phyloP scores from a whole-genome alignment of 1,284 basidiomycete species.

The Sanguinoderma infundibulare region DNA sequence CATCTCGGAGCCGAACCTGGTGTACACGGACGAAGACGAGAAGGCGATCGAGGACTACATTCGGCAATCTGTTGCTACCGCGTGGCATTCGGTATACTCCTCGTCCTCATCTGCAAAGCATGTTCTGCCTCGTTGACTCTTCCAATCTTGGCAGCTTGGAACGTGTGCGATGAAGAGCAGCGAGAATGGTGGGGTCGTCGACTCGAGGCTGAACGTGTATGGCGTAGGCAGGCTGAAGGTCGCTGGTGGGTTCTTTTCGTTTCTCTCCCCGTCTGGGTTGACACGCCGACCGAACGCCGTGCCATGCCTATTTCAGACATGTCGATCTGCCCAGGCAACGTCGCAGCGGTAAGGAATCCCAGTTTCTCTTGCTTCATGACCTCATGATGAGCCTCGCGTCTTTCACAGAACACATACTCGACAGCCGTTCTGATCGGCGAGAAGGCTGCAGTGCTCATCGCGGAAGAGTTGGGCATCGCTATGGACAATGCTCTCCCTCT shows the following conservation, averaged over 20 bases:
- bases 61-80: constrained; percentile 31
- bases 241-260: constrained; percentile 34
- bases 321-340: constrained; percentile 62
- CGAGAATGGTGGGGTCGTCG: constrained; percentile 75
- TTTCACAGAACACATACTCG: constrained; percentile 62
- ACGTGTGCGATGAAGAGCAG: constrained; percentile 71
- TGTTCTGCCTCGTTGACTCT: neutral
- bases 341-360: constrained; percentile 25
- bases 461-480: constrained; percentile 56
- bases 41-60: constrained; percentile 67
- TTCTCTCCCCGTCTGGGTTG: neutral
- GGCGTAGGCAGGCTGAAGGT: constrained; percentile 71
- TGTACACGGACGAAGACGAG: constrained; percentile 65
- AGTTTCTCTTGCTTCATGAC: neutral
- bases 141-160: constrained; percentile 26
- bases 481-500: too few species aligned
- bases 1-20: constrained; percentile 44
- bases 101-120: neutral
- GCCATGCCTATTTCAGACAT: constrained; percentile 50
- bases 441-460: constrained; percentile 63
- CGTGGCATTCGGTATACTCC: constrained; percentile 33
- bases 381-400: neutral
- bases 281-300: neutral
- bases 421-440: constrained; percentile 69
- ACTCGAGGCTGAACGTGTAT: constrained; percentile 69